These are phyloP conservation scores for Phyllosticta citribraziliensis DNA, from an alignment of 2,329 filamentous ascomycete genomes.

Conservation along the genomic window DNA sequence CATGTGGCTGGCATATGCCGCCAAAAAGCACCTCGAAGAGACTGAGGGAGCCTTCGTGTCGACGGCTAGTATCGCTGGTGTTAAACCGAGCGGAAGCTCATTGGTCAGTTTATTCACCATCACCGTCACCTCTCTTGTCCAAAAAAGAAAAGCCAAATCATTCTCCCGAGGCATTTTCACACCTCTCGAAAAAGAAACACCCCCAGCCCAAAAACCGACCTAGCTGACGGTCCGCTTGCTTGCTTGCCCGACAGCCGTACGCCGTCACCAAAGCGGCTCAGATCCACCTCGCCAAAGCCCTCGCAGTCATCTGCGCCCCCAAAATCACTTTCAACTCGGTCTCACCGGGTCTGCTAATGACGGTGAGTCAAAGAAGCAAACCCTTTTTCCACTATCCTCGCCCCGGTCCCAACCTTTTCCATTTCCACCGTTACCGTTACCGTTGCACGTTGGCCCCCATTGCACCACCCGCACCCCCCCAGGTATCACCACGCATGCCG, in stretches of 20 bases:
- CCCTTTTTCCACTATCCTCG: background rate
- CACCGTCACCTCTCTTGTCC: background rate
- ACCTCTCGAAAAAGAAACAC: background rate
- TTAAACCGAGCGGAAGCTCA: slow-evolving; percentile 53
- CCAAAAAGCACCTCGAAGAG: slow-evolving; percentile 47
- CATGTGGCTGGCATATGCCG: slow-evolving; percentile 45
- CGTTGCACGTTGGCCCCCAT: slow-evolving; percentile 12
- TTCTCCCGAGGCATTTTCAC: background rate
- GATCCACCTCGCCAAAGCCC: slow-evolving; percentile 55
- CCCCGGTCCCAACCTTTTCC: background rate
- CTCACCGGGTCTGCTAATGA: slow-evolving; percentile 54
- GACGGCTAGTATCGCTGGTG: slow-evolving; percentile 54
- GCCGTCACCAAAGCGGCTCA: slow-evolving; percentile 68
- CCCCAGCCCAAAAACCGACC: background rate
- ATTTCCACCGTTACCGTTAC: slow-evolving; percentile 19
- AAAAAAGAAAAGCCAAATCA: background rate
- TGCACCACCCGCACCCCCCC: background rate
- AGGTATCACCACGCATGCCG: background rate
- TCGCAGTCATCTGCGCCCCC: slow-evolving; percentile 51
- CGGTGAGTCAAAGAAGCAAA: slow-evolving; percentile 25
- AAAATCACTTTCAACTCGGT: slow-evolving; percentile 57
- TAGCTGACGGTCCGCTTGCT: background rate
- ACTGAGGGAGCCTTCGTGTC: slow-evolving; percentile 54
- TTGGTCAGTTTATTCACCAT: slow-evolving; percentile 20
- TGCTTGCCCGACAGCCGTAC: slow-evolving; percentile 46